These are phyloP conservation scores for Yarrowia bubula DNA, from an alignment of 805 yeast genomes.

Conservation along the genomic window DNA sequence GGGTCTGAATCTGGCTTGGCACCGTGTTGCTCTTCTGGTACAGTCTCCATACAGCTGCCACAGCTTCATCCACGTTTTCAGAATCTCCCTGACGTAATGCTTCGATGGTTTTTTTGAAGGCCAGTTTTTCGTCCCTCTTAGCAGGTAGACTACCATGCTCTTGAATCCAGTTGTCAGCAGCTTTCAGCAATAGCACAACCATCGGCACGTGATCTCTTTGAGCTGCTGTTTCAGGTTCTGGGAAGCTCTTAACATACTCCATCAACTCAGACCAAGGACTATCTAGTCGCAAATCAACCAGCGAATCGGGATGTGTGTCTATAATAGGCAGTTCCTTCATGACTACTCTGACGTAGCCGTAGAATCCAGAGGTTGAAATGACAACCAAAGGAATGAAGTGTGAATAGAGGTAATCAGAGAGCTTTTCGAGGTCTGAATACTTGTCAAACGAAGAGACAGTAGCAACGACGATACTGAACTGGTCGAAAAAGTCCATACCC, in stretches of 20 bases:
- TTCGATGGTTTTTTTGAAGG: conserved; percentile 42
- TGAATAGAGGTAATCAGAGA: conserved; percentile 46
- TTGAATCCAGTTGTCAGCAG: conserved; percentile 45
- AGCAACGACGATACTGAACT: conserved; percentile 52
- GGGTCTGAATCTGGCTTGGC: conserved; percentile 31
- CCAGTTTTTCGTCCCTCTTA: conserved; percentile 45
- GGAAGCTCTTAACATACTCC: conserved; percentile 48
- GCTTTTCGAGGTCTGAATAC: conserved; percentile 30
- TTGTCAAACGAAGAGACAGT: conserved; percentile 38
- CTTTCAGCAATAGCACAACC: conserved; percentile 58
- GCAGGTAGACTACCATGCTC: conserved; percentile 37
- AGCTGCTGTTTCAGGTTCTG: conserved; percentile 42
- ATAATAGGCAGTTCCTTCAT: conserved; percentile 61
- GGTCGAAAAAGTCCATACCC: conserved; percentile 46
- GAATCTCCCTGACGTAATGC: conserved; percentile 43
- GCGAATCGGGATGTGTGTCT: conserved; percentile 67
- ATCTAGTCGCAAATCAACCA: conserved; percentile 66
- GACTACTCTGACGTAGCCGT: conserved; percentile 55
- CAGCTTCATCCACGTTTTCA: conserved; percentile 55
- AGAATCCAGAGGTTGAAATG: conserved; percentile 59
- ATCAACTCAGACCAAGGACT: conserved; percentile 69
- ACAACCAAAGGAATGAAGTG: conserved; percentile 54
- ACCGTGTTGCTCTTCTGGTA: conserved; percentile 40
- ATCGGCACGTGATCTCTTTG: conserved; percentile 69
- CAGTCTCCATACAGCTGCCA: conserved; percentile 46